These are phyloP conservation scores for Calcarisporium arbuscula DNA, from an alignment of 2,329 filamentous ascomycete genomes.

Conservation along the genomic window DNA sequence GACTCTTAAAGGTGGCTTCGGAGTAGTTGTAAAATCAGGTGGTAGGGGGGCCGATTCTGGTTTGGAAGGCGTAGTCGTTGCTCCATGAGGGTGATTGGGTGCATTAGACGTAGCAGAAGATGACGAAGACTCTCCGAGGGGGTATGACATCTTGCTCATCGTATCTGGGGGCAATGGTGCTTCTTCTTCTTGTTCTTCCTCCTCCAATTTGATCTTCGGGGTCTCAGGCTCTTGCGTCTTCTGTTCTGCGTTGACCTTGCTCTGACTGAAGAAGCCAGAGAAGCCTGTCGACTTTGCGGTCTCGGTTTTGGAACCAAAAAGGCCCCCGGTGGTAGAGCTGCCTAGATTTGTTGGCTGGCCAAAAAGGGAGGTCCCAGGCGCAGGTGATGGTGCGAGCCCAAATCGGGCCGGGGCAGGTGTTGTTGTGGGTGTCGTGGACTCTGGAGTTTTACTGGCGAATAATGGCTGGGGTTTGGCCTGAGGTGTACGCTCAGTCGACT, in stretches of 20 bases:
- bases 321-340: constrained; percentile 15
- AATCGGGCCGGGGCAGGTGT: constrained; percentile 46
- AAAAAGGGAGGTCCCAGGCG: constrained; percentile 25
- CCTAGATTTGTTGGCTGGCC: constrained; percentile 25
- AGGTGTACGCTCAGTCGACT: constrained; percentile 26
- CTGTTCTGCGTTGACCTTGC: constrained; percentile 9
- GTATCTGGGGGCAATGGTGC: constrained; percentile 48
- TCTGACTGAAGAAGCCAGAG: constrained; percentile 17
- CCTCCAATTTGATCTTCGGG: constrained; percentile 30
- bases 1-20: no score
- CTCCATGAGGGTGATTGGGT: constrained; percentile 21
- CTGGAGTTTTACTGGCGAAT: constrained; percentile 19
- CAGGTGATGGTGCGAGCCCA: constrained; percentile 28
- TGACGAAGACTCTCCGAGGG: constrained; percentile 44
- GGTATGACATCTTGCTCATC: constrained; percentile 46
- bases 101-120: constrained; percentile 40
- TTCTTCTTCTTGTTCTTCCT: constrained; percentile 30
- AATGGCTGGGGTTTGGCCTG: constrained; percentile 30
- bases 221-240: constrained; percentile 16
- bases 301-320: constrained; percentile 21
- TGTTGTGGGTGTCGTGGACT: constrained; percentile 43
- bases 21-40: constrained; percentile 27
- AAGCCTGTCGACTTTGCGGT: constrained; percentile 15
- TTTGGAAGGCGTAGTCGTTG: constrained; percentile 20
- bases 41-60: constrained; percentile 35